These are phyloP conservation scores for Ustilago hordei DNA, from an alignment of 1,284 basidiomycete genomes.

Conservation along the genomic window DNA sequence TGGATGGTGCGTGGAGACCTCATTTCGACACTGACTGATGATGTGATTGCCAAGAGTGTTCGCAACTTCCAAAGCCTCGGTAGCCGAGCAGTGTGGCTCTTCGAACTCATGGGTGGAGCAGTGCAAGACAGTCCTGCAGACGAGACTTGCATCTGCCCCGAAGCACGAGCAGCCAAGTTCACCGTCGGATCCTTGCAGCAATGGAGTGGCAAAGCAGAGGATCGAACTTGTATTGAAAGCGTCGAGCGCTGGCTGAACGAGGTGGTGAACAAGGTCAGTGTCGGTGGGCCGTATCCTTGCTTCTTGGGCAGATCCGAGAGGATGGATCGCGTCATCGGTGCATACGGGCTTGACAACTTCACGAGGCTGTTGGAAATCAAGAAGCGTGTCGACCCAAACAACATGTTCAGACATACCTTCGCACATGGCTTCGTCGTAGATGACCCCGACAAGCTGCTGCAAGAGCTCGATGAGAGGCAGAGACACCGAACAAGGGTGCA, in stretches of 20 bases:
- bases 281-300: conserved; percentile 59
- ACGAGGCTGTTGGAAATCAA: conserved; percentile 51
- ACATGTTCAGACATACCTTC: conserved; percentile 58
- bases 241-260: conserved; percentile 75
- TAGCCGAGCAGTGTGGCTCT: conserved; percentile 54
- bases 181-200: conserved; percentile 90
- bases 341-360: conserved; percentile 56
- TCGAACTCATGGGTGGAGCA: conserved; percentile 82
- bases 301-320: conserved; percentile 57
- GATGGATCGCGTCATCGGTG: conserved; percentile 49
- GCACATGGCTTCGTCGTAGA: conserved; percentile 42
- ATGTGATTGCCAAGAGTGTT: conserved; percentile 84
- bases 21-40: conserved; percentile 83
- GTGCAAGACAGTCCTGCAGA: conserved; percentile 76
- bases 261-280: conserved; percentile 43
- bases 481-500: conserved; percentile 20
- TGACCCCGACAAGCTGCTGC: conserved; percentile 26
- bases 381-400: conserved; percentile 51
- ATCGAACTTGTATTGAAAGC: conserved; percentile 80
- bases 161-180: conserved; percentile 82
- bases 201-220: conserved; percentile 85
- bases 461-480: conserved; percentile 27
- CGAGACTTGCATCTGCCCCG: conserved; percentile 77
- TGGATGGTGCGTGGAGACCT: conserved; percentile 64
- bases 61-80: conserved; percentile 82